A percentile compares a stretch with the other conserved stretches of the same genome.
These are phyloP conservation scores for Lachnellula cervina DNA, from an alignment of 2,329 filamentous ascomycete species.

Conservation along the genomic window DNA sequence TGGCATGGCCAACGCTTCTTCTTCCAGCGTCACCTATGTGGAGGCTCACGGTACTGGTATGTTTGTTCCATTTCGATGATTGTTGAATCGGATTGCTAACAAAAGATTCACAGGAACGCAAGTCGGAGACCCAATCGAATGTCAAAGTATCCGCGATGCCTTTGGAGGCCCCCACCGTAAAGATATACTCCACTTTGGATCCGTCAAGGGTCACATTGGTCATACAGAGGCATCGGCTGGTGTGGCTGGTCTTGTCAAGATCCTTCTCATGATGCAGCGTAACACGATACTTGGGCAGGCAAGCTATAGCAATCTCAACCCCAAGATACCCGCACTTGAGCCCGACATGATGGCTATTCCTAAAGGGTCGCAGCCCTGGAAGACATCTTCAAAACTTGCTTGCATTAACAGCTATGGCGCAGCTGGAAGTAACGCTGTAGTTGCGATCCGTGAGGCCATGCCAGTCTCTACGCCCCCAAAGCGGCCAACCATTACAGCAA, in stretches of 20 bases:
- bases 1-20: not conserved
- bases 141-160: conserved; percentile 4
- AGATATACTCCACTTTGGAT: conserved; percentile 5
- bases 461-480: not conserved
- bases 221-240: conserved; percentile 43
- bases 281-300: conserved; percentile 22
- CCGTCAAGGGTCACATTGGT: conserved; percentile 38
- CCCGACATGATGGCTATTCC: conserved; percentile 8
- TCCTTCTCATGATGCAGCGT: conserved; percentile 32
- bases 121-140: conserved; percentile 23
- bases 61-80: conserved; percentile 26
- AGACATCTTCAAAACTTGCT: conserved; percentile 5
- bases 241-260: conserved; percentile 40
- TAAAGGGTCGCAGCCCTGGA: conserved; percentile 5
- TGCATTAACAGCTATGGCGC: conserved; percentile 25
- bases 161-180: conserved; percentile 5
- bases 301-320: conserved; percentile 32
- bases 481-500: not conserved
- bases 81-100: not conserved
- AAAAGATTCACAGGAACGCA: conserved; percentile 20
- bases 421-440: conserved; percentile 19
- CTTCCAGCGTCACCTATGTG: conserved; percentile 5
- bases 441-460: conserved; percentile 11
- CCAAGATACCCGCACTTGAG: conserved; percentile 11
- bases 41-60: conserved; percentile 37